Evolutionary conservation across 75 land plant genomes (phyloP).

Genomic region (Cryptomeria japonica): DNA sequence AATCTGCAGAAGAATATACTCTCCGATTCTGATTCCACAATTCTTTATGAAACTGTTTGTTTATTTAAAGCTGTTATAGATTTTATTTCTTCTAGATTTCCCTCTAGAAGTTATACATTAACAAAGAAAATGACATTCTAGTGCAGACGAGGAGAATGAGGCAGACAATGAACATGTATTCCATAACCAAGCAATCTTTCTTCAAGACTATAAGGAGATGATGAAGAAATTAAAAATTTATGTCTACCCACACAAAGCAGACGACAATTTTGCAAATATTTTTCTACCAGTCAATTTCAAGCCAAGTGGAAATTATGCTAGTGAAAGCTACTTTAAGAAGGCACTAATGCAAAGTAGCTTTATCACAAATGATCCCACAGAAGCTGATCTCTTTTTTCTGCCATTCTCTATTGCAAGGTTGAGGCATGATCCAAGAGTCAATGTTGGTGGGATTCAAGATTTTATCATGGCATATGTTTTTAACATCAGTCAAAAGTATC

Average conservation of each 20-base stretch:
- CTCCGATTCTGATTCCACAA: background rate
- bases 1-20: background rate
- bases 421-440: slow-evolving; percentile 59
- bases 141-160: slow-evolving; percentile 3
- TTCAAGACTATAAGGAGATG: slow-evolving; percentile 66
- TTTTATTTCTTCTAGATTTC: background rate
- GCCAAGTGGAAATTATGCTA: slow-evolving; percentile 78
- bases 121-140: background rate
- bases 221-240: slow-evolving; percentile 58
- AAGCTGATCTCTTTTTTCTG: slow-evolving; percentile 72
- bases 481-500: slow-evolving; percentile 44
- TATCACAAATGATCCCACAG: slow-evolving; percentile 63
- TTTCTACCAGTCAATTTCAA: slow-evolving; percentile 49
- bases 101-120: background rate
- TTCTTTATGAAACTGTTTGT: background rate
- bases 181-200: slow-evolving; percentile 56
- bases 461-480: slow-evolving; percentile 42
- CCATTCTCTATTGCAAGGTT: slow-evolving; percentile 75
- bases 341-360: slow-evolving; percentile 57
- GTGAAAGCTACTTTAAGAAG: slow-evolving; percentile 78
- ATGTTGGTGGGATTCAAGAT: slow-evolving; percentile 47
- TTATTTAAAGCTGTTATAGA: background rate
- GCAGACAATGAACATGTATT: slow-evolving; percentile 28
- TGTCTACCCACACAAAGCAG: slow-evolving; percentile 55
- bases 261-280: slow-evolving; percentile 53